These are phyloP conservation scores for Yamadazyma blattariae DNA, from an alignment of 1,139 yeast genomes.

Conservation along the genomic window DNA sequence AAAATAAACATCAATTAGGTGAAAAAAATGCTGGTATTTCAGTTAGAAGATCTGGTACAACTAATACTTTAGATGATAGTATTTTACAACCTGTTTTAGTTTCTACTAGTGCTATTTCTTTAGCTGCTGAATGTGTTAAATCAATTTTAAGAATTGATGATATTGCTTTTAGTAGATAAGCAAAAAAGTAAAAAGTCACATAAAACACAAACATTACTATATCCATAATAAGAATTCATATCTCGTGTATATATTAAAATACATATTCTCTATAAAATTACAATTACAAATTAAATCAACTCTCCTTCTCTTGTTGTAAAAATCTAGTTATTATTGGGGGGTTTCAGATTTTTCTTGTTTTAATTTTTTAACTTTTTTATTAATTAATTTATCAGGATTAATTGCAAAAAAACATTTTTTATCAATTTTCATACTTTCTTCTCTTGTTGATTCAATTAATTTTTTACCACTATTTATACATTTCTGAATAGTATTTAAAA, in stretches of 20 bases:
- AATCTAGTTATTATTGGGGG: too few species aligned
- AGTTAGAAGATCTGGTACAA: constrained; percentile 89
- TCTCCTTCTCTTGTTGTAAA: too few species aligned
- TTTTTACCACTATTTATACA: constrained; percentile 49
- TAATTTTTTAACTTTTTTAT: constrained; percentile 33
- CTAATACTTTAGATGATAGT: constrained; percentile 89
- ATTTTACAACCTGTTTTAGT: constrained; percentile 96
- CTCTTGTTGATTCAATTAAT: constrained; percentile 47
- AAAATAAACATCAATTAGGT: constrained; percentile 89
- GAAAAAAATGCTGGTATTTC: constrained; percentile 95
- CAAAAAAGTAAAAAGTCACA: too few species aligned
- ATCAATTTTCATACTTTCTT: constrained; percentile 61
- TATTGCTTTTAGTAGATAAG: constrained; percentile 57
- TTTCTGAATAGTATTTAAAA: constrained; percentile 43
- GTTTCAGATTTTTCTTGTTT: constrained; percentile 1
- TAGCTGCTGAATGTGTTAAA: constrained; percentile 96
- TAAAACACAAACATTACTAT: too few species aligned
- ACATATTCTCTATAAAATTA: too few species aligned
- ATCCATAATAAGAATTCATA: too few species aligned
- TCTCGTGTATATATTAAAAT: constrained; percentile 2
- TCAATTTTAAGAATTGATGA: constrained; percentile 95
- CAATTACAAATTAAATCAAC: too few species aligned
- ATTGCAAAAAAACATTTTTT: constrained; percentile 61
- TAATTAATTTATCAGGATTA: constrained; percentile 53
- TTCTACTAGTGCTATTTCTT: constrained; percentile 86